Conservation (phyloP, 306 rosid species). For the Hippophae tibetana region DNA sequence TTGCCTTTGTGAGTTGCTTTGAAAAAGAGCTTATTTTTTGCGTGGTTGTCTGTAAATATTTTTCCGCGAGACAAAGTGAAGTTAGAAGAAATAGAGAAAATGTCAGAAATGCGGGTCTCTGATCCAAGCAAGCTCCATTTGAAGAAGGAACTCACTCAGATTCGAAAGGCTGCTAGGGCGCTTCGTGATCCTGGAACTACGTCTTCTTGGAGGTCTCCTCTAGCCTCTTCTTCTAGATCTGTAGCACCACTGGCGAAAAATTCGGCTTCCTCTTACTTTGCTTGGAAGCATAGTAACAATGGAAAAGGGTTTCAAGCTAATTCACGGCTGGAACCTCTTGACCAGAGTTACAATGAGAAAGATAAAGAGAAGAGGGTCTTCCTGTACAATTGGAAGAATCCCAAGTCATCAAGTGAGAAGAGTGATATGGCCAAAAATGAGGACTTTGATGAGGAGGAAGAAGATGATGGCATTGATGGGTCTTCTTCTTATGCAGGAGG, state of each 20-base stretch:
- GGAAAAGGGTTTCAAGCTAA: constrained; percentile 18
- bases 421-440: constrained; percentile 20
- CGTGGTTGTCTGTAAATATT: neutral
- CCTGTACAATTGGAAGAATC: constrained; percentile 76
- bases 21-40: neutral
- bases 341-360: constrained; percentile 15
- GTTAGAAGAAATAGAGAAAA: constrained; percentile 3
- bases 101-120: constrained; percentile 57
- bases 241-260: constrained; percentile 11
- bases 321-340: constrained; percentile 19
- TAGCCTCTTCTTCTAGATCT: constrained; percentile 60
- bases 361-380: constrained; percentile 43
- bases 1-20: too few species aligned
- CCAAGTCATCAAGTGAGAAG: constrained; percentile 47
- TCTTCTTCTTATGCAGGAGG: constrained; percentile 41
- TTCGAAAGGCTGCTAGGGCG: constrained; percentile 83
- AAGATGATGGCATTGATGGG: constrained; percentile 19
- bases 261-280: constrained; percentile 23
- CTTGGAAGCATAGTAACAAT: constrained; percentile 25
- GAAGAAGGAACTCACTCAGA: constrained; percentile 87
- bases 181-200: constrained; percentile 95
- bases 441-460: constrained; percentile 21
- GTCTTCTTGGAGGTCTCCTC: constrained; percentile 82
- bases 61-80: neutral
- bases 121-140: constrained; percentile 74